phyloP scores from a whole-genome alignment of 1,284 basidiomycete species.

The Naganishia sp. region DNA sequence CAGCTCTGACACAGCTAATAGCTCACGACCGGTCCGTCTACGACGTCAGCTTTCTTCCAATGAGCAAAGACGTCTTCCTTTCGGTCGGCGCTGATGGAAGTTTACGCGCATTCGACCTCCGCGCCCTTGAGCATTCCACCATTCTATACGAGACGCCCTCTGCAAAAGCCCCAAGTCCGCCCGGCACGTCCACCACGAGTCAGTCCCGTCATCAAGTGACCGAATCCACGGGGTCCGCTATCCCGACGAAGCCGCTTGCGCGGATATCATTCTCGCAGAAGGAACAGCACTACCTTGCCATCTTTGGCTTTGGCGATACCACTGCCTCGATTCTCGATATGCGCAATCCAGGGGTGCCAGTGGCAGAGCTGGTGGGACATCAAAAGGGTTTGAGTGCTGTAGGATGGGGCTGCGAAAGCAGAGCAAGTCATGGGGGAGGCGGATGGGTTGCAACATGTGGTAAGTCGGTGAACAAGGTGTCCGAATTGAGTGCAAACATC shows the following conservation, averaged over 20 bases:
- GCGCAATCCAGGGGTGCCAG: slow-evolving; percentile 87
- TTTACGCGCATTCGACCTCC: slow-evolving; percentile 92
- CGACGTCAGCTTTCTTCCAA: slow-evolving; percentile 96
- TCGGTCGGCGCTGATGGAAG: slow-evolving; percentile 97
- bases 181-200: slow-evolving; percentile 77
- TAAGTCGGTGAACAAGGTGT: slow-evolving; percentile 53
- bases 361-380: slow-evolving; percentile 84
- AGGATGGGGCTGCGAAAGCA: slow-evolving; percentile 70
- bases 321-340: slow-evolving; percentile 91
- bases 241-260: slow-evolving; percentile 39
- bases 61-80: slow-evolving; percentile 96
- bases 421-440: slow-evolving; percentile 59
- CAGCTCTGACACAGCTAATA: slow-evolving; percentile 95
- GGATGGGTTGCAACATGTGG: slow-evolving; percentile 81
- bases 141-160: slow-evolving; percentile 92
- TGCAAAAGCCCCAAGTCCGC: slow-evolving; percentile 61
- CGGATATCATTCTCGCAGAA: slow-evolving; percentile 34
- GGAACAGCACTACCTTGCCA: slow-evolving; percentile 51
- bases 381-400: slow-evolving; percentile 73
- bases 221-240: slow-evolving; percentile 39
- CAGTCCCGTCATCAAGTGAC: slow-evolving; percentile 70
- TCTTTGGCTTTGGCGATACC: slow-evolving; percentile 66
- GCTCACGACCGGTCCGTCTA: slow-evolving; percentile 98
- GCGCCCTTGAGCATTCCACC: slow-evolving; percentile 95
- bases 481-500: not conserved